phyloP scores from a whole-genome alignment of 2,329 filamentous ascomycete species.

The Tolypocladium album region DNA sequence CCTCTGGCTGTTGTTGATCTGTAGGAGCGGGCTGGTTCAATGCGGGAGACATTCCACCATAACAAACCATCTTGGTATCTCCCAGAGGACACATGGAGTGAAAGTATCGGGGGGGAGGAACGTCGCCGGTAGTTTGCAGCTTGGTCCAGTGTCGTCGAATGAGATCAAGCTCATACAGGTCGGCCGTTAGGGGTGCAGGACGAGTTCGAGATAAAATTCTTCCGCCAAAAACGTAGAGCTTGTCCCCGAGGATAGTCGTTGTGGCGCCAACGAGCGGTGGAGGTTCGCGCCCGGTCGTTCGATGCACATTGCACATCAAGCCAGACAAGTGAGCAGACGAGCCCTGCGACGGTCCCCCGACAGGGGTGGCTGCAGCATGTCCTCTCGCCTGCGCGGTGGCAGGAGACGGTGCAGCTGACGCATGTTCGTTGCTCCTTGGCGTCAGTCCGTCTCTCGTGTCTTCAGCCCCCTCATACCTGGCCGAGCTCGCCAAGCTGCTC shows the following conservation, averaged over 20 bases:
- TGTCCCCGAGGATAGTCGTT: slow-evolving; percentile 89
- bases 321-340: slow-evolving; percentile 51
- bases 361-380: slow-evolving; percentile 8
- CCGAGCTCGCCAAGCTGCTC: slow-evolving; percentile 29
- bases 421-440: slow-evolving; percentile 40
- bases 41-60: slow-evolving; percentile 92
- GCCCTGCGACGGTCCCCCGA: slow-evolving; percentile 33
- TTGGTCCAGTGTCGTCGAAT: slow-evolving; percentile 90
- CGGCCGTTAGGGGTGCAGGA: slow-evolving; percentile 70
- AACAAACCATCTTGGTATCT: slow-evolving; percentile 94
- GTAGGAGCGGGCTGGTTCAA: slow-evolving; percentile 34
- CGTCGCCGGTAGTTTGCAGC: slow-evolving; percentile 70
- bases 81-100: slow-evolving; percentile 91
- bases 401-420: slow-evolving; percentile 47
- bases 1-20: slow-evolving; percentile 60
- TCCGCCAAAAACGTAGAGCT: slow-evolving; percentile 93
- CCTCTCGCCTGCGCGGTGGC: slow-evolving; percentile 27
- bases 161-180: slow-evolving; percentile 88
- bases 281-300: slow-evolving; percentile 86
- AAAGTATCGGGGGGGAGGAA: slow-evolving; percentile 89
- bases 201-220: slow-evolving; percentile 75
- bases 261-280: slow-evolving; percentile 89
- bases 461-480: slow-evolving; percentile 34
- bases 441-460: slow-evolving; percentile 34
- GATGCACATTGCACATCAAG: slow-evolving; percentile 60